Percentiles rank a stretch among this genome's conserved stretches.
Evolutionary conservation across 1,284 basidiomycete genomes (phyloP).

Genomic region (Austropuccinia psidii): DNA sequence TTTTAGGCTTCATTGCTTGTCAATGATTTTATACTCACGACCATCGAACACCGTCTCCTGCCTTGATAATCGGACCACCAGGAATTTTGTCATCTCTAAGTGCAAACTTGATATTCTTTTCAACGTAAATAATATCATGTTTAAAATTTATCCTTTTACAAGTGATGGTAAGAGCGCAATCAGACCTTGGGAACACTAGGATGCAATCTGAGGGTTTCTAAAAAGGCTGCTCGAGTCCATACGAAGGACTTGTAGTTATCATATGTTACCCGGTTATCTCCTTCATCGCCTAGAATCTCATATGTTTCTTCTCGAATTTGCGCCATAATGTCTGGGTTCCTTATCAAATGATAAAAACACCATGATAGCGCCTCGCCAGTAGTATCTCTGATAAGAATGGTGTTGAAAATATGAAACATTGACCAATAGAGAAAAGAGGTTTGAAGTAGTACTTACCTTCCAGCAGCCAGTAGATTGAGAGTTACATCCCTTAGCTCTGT

Average conservation of each 20-base stretch:
- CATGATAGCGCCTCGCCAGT: constrained; percentile 28
- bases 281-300: neutral
- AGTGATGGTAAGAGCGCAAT: neutral
- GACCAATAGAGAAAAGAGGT: no score
- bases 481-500: constrained; percentile 14
- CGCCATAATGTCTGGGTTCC: neutral
- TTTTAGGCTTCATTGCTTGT: neutral
- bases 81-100: constrained; percentile 17
- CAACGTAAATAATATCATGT: neutral
- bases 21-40: neutral
- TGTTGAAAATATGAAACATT: no score
- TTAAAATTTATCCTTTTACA: neutral
- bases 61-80: constrained; percentile 7
- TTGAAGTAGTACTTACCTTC: constrained; percentile 15
- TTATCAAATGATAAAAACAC: constrained; percentile 23
- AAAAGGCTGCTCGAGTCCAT: constrained; percentile 37
- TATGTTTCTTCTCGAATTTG: constrained; percentile 12
- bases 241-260: constrained; percentile 33
- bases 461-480: constrained; percentile 25
- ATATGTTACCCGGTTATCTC: neutral
- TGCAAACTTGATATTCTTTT: constrained; percentile 21
- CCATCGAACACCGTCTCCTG: constrained; percentile 22
- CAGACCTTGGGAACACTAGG: constrained; percentile 36
- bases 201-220: constrained; percentile 40
- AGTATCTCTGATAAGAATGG: constrained; percentile 25